Conservation (phyloP, 2,329 filamentous ascomycete species). For the Thelonectria blattea region DNA sequence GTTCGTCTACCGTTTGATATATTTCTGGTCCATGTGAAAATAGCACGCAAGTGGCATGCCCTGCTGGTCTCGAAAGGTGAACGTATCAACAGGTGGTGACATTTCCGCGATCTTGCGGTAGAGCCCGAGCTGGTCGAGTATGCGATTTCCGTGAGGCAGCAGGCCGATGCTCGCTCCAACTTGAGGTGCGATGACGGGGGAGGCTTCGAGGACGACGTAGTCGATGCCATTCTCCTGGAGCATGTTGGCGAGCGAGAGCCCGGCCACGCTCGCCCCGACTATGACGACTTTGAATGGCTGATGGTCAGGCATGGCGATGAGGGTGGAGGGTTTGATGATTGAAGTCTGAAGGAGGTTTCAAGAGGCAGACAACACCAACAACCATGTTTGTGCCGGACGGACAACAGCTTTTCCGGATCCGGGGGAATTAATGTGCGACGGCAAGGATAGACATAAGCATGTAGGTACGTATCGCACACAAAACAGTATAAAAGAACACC, state of each 20-base stretch:
- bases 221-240: constrained; percentile 45
- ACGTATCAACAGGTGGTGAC: constrained; percentile 14
- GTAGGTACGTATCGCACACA: too few relatives aligned
- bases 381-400: too few relatives aligned
- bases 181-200: constrained; percentile 49
- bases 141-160: constrained; percentile 48
- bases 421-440: too few relatives aligned
- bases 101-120: constrained; percentile 25
- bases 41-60: constrained; percentile 8
- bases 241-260: constrained; percentile 26
- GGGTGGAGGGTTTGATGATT: too few relatives aligned
- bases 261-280: constrained; percentile 23
- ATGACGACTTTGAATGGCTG: too few relatives aligned
- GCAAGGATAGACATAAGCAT: too few relatives aligned
- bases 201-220: constrained; percentile 55
- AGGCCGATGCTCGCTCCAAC: constrained; percentile 57
- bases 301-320: too few relatives aligned
- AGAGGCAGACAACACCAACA: too few relatives aligned
- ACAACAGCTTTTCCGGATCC: too few relatives aligned
- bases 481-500: too few relatives aligned
- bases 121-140: constrained; percentile 55
- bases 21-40: constrained; percentile 2
- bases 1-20: not conserved
- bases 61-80: constrained; percentile 14
- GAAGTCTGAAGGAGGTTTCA: too few relatives aligned